A percentile compares a stretch with the other conserved stretches of the same genome.
These are phyloP conservation scores for Vaccinium macrocarpon DNA, from an alignment of 148 eudicot species.

Conservation along the genomic window DNA sequence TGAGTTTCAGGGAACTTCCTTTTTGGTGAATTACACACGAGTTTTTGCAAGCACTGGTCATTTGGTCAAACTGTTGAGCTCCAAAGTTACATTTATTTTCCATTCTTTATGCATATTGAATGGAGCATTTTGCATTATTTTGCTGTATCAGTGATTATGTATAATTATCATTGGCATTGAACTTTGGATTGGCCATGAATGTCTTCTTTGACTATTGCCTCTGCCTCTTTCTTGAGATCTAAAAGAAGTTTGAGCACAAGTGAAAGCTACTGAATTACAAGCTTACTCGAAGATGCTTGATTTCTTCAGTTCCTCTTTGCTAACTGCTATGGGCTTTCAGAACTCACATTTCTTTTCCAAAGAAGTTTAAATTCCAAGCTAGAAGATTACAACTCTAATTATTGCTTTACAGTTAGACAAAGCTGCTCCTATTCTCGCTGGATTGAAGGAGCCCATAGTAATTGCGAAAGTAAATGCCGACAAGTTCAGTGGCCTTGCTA, in stretches of 20 bases:
- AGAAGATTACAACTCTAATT: conserved; percentile 16
- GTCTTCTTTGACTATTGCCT: conserved; percentile 2
- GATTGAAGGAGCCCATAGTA: conserved; percentile 66
- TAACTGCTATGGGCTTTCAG: neutral
- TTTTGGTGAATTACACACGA: neutral
- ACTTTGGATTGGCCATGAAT: neutral
- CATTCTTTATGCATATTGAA: neutral
- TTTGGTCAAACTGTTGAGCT: neutral
- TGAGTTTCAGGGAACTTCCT: neutral
- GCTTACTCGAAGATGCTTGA: neutral
- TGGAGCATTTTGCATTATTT: neutral
- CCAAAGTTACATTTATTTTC: neutral
- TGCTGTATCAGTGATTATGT: neutral
- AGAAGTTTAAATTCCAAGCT: neutral
- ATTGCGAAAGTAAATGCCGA: conserved; percentile 92
- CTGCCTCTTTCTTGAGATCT: conserved; percentile 6
- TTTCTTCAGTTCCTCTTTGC: neutral
- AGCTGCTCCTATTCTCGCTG: conserved; percentile 81
- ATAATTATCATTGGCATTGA: neutral
- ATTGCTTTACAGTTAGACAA: conserved; percentile 70
- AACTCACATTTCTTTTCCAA: conserved; percentile 6
- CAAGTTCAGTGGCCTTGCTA: conserved; percentile 64
- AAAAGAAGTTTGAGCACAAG: neutral
- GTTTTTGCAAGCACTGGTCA: neutral
- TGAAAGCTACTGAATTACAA: conserved; percentile 3